These are phyloP conservation scores for Mycosphaerelloides madeirae DNA, from an alignment of 2,329 filamentous ascomycete genomes.

Conservation along the genomic window DNA sequence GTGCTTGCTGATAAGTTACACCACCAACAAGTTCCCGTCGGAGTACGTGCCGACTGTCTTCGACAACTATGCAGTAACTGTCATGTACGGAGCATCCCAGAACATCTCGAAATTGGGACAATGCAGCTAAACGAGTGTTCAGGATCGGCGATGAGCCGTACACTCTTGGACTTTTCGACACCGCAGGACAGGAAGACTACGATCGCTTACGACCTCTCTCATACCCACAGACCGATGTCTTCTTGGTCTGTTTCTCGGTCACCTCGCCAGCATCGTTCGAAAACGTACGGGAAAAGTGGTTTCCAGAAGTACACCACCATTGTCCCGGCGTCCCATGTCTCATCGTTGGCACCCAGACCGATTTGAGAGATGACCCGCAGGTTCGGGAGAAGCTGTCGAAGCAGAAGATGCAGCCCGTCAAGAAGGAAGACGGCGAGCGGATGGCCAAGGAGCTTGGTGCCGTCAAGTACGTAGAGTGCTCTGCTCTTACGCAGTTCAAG, in stretches of 20 bases:
- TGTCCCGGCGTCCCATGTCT: constrained; percentile 96
- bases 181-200: constrained; percentile 98
- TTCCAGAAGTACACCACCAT: constrained; percentile 97
- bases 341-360: constrained; percentile 95
- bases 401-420: constrained; percentile 93
- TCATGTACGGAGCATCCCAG: constrained; percentile 57
- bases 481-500: constrained; percentile 95
- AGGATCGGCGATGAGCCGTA: constrained; percentile 99
- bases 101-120: background rate
- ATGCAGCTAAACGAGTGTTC: constrained; percentile 8
- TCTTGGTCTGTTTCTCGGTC: constrained; percentile 97
- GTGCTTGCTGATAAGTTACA: constrained; percentile 97
- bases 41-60: constrained; percentile 99
- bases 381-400: constrained; percentile 89
- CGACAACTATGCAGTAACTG: constrained; percentile 99
- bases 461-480: constrained; percentile 98
- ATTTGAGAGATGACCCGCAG: constrained; percentile 82
- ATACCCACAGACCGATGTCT: constrained; percentile 97
- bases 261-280: constrained; percentile 97
- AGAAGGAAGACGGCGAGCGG: constrained; percentile 85
- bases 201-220: constrained; percentile 93
- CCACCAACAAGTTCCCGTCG: constrained; percentile 98
- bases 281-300: constrained; percentile 99
- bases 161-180: constrained; percentile 95
- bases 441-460: constrained; percentile 98